phyloP scores from a whole-genome alignment of 2,329 filamentous ascomycete species.

The Lasiodiplodia hormozganensis region DNA sequence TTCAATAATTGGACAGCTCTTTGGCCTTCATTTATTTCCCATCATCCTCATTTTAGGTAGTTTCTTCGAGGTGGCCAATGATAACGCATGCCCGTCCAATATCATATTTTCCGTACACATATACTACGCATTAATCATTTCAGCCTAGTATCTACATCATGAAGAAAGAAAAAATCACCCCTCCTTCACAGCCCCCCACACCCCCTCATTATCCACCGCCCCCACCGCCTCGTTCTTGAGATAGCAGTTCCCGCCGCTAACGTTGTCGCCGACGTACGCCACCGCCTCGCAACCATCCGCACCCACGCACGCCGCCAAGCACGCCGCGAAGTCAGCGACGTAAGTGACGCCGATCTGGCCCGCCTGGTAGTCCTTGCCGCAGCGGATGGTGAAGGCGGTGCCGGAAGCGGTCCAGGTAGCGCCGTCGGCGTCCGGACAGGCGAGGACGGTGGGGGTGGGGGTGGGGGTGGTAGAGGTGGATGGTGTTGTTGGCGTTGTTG shows the following conservation, averaged over 20 bases:
- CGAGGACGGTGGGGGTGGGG: not conserved
- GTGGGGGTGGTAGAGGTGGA: not conserved
- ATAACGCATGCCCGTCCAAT: no score
- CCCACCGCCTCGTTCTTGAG: not conserved
- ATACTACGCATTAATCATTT: no score
- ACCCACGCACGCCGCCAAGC: not conserved
- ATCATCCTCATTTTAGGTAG: no score
- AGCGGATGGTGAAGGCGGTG: not conserved
- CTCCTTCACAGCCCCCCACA: slow-evolving; percentile 10
- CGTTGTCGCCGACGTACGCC: not conserved
- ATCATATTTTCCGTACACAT: no score
- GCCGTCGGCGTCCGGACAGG: slow-evolving; percentile 4
- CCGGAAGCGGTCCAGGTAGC: not conserved
- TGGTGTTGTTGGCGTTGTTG: not conserved
- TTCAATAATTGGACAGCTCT: no score
- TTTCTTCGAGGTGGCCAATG: no score
- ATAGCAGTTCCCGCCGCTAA: not conserved
- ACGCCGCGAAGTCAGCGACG: not conserved
- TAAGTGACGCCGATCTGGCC: slow-evolving; percentile 8
- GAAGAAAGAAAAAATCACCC: no score
- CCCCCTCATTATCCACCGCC: not conserved
- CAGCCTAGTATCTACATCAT: no score
- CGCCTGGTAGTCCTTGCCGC: slow-evolving; percentile 21
- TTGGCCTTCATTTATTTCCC: no score
- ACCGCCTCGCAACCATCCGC: not conserved